Percentiles rank a stretch among this genome's conserved stretches.
phyloP scores from a whole-genome alignment of 805 yeast genomes.

The Candida sphagnicola region DNA sequence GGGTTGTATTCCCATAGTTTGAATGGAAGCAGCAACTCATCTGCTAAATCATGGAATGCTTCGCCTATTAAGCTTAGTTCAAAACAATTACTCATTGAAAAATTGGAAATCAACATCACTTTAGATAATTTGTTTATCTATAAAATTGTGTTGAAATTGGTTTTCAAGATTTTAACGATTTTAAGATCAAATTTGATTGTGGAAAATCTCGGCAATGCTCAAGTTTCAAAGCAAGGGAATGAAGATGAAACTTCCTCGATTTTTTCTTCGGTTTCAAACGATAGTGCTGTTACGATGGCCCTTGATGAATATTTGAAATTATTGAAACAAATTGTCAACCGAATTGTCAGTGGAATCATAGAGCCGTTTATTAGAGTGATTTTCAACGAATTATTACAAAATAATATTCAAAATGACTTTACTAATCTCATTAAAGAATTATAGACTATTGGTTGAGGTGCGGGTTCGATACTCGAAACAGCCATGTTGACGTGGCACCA shows the following conservation, averaged over 20 bases:
- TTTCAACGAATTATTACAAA: constrained; percentile 28
- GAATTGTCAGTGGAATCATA: constrained; percentile 32
- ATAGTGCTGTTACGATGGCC: constrained; percentile 17
- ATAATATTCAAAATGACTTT: constrained; percentile 25
- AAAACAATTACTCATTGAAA: constrained; percentile 39
- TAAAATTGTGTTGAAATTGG: constrained; percentile 29
- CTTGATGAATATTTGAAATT: constrained; percentile 30
- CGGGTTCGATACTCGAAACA: no score
- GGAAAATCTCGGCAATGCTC: not conserved
- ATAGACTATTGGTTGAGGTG: no score
- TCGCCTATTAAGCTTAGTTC: constrained; percentile 40
- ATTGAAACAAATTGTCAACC: constrained; percentile 21
- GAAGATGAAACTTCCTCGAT: constrained; percentile 31
- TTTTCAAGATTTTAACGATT: constrained; percentile 22
- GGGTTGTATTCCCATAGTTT: not conserved
- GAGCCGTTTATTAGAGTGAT: constrained; percentile 34
- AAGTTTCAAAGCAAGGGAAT: not conserved
- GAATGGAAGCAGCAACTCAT: constrained; percentile 3
- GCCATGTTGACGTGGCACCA: no score
- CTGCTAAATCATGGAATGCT: constrained; percentile 9
- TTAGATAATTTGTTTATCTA: constrained; percentile 37
- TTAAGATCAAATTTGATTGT: constrained; percentile 20
- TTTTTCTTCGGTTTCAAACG: constrained; percentile 27
- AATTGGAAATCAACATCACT: constrained; percentile 39
- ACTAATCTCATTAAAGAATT: constrained; percentile 18